Base-by-base conservation (phyloP, 2,329 filamentous ascomycete species). In the Diaporthe citrichinensis region DNA sequence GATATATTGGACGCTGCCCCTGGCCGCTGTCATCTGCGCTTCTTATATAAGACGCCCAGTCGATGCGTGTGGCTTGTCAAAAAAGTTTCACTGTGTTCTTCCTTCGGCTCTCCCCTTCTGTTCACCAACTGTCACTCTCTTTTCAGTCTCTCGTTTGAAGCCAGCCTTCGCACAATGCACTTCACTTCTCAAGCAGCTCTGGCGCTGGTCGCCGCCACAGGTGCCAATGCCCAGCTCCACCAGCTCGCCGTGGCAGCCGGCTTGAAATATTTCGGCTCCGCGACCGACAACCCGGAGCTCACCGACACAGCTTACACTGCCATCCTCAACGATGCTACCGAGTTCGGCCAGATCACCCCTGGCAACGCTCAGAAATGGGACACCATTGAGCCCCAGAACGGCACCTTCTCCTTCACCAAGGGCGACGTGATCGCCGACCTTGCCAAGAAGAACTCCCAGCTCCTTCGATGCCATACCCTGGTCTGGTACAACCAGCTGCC, bases 351-450 rank as follows among this genome's bases (percentile, higher is more conserved):
- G 81, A 86, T 93, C 36, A 93, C 92, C 0, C 91, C 92, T 0
- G 90, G 89, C 67, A 94, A 94, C 81, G 87, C 88, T 3, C 89
- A 91, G 82, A 89, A 91, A 86, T 94, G 91, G 91, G 87, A 92
- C 76, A 85, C 87, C 77, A 92, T 87, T 23, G 91, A 94, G 85
- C 90, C 91, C 0, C 81, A 83, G 55, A 88, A 87, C 61, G 87
- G 86, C 49, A 81, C 85, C 61, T 94, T 94, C 85, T 88, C 87
- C 79, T 94, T 88, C 82, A 86, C 86, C 8, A 83, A 85, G 2
- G 92, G 90, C 53, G 91, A 94, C 68, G 85, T 87, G 69, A 84
- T 90, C 28, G 83, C 88, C 57, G 83, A 86, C 62, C 82, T 89
- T 25, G 88, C 89, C 17, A 84, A 85, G 78, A 80, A 81, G 46